Evolutionary conservation across 768 basidiomycete species (phyloP), one percentile per base, ranked within the genome.

Genomic region (Phylloporus sp.): DNA sequence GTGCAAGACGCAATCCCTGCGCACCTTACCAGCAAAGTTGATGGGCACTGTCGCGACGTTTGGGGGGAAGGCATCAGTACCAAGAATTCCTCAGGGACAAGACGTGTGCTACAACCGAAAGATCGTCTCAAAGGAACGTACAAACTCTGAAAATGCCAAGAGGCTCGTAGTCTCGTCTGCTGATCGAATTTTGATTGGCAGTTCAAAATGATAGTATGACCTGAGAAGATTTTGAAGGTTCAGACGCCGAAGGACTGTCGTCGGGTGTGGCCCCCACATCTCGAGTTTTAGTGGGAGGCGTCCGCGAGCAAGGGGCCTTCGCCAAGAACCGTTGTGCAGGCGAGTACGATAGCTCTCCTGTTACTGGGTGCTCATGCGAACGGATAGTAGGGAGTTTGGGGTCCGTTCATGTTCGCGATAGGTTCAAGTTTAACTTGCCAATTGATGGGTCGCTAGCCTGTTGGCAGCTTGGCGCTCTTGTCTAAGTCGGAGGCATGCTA

Each of bases 301-400:
- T 42, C 29, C 9, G 6, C 33, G 15, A 46, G 31, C 31, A 36
- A 17, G 10, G 32, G 15, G 7, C 4, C 20, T 2, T 6, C 15
- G n/a, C n/a, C n/a, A 2, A 26, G 32, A 20, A 32, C 26, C 21
- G 15, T 10, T 40, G 21, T 23, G 21, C 11, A 59, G 57, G 45
- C 40, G 21, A 56, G 57, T 45, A 45, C n/a, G n/a, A n/a, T 13
- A 44, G 1, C n/a, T 28, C 4, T 37, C 40, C 40, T 29, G 0
- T 14, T 23, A 27, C 7, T 44, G 14, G 2, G 15, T 13, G 5
- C 32, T 24, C 26, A 23, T 2, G 24, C 18, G 6, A 33, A 26
- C 4, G 22, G n/a, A n/a, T 4, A n/a, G 4, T 17, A 28, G 15
- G 22, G 28, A 9, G 7, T 5, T 39, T 24, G 20, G 28, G 17